phyloP scores from a whole-genome alignment of 148 eudicot species.

The Amaranthus palmeri region DNA sequence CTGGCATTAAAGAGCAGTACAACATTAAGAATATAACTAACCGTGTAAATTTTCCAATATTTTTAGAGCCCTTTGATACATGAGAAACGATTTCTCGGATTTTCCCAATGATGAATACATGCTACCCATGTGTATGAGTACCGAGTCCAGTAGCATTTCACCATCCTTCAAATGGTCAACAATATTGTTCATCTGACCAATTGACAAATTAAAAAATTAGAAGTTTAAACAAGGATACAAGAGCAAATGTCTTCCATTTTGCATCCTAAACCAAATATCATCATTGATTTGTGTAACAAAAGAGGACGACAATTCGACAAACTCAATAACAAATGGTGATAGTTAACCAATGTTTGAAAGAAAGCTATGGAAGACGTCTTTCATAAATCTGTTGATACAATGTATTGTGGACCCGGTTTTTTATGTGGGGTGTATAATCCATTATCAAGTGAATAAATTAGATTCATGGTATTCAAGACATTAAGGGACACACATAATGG shows the following conservation, averaged over 20 bases:
- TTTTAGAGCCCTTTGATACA: conserved; percentile 58
- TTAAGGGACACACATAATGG: no score
- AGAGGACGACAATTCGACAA: not conserved
- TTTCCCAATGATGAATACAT: conserved; percentile 65
- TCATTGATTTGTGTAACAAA: not conserved
- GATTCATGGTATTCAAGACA: no score
- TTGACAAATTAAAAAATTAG: conserved; percentile 3
- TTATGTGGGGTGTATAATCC: no score
- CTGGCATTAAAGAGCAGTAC: not conserved
- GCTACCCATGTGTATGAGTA: conserved; percentile 86
- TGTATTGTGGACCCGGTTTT: no score
- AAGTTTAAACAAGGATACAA: not conserved
- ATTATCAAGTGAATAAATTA: no score
- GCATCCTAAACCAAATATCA: not conserved
- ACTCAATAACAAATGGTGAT: no score
- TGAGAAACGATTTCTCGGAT: conserved; percentile 45
- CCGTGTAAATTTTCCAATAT: conserved; percentile 59
- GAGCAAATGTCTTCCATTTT: not conserved
- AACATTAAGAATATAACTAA: conserved; percentile 25
- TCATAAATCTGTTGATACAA: no score
- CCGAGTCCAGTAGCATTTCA: conserved; percentile 60
- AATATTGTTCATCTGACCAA: conserved; percentile 51
- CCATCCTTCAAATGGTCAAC: conserved; percentile 50
- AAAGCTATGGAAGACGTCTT: no score
- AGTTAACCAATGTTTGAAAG: no score